These are phyloP conservation scores for Kurtzmaniella quercitrusa DNA, from an alignment of 1,139 yeast genomes.

Conservation along the genomic window DNA sequence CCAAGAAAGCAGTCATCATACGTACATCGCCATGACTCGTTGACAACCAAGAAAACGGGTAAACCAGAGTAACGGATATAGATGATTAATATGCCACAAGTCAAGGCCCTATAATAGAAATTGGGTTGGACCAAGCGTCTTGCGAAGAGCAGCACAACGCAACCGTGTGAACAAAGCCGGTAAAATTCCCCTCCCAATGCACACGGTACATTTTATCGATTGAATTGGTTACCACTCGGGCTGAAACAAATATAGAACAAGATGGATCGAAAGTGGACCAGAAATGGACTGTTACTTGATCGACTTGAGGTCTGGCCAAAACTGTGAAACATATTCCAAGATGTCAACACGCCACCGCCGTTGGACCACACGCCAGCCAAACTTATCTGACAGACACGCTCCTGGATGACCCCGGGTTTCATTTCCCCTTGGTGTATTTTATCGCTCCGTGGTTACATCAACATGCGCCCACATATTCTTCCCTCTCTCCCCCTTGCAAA, in stretches of 20 bases:
- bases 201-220: neutral
- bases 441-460: neutral
- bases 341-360: too few relatives aligned
- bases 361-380: too few relatives aligned
- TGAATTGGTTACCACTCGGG: neutral
- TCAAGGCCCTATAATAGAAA: neutral
- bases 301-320: too few relatives aligned
- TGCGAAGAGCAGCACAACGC: neutral
- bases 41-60: too few relatives aligned
- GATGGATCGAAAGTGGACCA: neutral
- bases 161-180: neutral
- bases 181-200: neutral
- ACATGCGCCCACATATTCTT: neutral
- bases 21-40: too few relatives aligned
- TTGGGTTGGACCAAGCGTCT: neutral
- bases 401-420: neutral
- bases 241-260: neutral
- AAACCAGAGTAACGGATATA: too few relatives aligned
- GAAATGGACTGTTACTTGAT: too few relatives aligned
- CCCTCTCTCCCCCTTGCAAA: neutral
- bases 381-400: too few relatives aligned
- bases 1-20: too few relatives aligned
- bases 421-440: neutral
- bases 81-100: neutral
- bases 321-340: too few relatives aligned